Evolutionary conservation across 305 asterid species (phyloP).

Genomic region (Fraxinus sp.): DNA sequence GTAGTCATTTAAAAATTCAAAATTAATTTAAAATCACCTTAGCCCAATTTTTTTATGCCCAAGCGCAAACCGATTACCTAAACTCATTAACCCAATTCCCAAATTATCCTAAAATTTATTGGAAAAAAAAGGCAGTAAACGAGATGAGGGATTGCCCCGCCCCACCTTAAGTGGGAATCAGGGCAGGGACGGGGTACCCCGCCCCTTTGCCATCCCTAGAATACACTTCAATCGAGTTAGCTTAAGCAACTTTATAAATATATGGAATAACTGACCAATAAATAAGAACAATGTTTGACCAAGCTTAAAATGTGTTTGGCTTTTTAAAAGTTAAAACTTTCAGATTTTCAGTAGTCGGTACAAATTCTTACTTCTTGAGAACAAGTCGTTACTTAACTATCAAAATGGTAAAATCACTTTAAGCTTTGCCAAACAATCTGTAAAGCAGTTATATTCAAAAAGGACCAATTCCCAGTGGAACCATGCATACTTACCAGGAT

Average conservation of each 20-base stretch:
- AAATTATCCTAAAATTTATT: background rate
- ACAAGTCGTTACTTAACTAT: background rate
- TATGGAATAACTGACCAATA: slow-evolving; percentile 9
- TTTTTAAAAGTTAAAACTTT: background rate
- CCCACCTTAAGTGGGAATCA: no score
- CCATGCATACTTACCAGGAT: slow-evolving; percentile 64
- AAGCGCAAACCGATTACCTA: no score
- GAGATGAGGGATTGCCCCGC: no score
- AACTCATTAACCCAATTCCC: background rate
- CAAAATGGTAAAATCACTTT: background rate
- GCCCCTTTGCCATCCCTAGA: no score
- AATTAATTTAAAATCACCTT: background rate
- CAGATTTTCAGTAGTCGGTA: background rate
- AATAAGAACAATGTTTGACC: background rate
- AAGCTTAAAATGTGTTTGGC: background rate
- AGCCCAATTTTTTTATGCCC: no score
- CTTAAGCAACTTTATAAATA: slow-evolving; percentile 15
- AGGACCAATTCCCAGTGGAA: slow-evolving; percentile 16
- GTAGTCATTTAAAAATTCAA: background rate
- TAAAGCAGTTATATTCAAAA: background rate
- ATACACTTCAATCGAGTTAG: background rate
- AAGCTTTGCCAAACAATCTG: background rate
- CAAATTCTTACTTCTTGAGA: background rate
- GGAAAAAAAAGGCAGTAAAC: no score
- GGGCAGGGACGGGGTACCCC: no score